These are phyloP conservation scores for Limonium bicolor DNA, from an alignment of 148 eudicot genomes.

Conservation along the genomic window DNA sequence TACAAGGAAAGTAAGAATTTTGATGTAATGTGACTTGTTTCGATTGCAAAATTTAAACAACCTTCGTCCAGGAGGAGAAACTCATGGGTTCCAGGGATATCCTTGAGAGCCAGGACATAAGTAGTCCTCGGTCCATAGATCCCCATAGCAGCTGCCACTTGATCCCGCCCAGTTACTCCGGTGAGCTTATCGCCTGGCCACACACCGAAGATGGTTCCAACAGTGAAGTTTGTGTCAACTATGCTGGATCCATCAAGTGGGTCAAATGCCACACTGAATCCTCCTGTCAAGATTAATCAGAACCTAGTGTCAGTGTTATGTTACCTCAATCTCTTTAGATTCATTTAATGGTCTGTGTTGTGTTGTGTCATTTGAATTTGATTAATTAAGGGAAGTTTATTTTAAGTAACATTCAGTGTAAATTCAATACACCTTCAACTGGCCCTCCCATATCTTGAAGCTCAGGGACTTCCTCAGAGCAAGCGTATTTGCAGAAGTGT, in stretches of 20 bases:
- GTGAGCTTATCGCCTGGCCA: slow-evolving; percentile 99
- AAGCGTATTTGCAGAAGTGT: slow-evolving; percentile 96
- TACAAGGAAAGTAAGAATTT: too few species aligned
- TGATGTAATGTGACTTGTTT: neutral
- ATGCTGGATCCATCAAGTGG: slow-evolving; percentile 99
- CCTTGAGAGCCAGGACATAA: slow-evolving; percentile 89
- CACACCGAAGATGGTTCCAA: slow-evolving; percentile 96
- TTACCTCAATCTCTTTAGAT: too few species aligned
- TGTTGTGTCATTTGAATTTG: neutral
- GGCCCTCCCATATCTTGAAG: slow-evolving; percentile 99
- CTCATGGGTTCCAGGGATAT: slow-evolving; percentile 82
- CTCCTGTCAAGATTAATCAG: slow-evolving; percentile 34
- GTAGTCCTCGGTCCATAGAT: slow-evolving; percentile 95
- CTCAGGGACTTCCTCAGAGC: slow-evolving; percentile 96
- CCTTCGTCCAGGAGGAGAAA: slow-evolving; percentile 99
- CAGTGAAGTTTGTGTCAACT: slow-evolving; percentile 97
- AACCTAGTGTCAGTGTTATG: too few species aligned
- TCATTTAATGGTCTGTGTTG: neutral
- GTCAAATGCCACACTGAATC: slow-evolving; percentile 98
- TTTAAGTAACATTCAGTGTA: neutral
- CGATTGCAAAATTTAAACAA: slow-evolving; percentile 6
- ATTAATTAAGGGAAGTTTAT: neutral
- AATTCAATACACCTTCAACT: slow-evolving; percentile 35
- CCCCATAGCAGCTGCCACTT: slow-evolving; percentile 99
- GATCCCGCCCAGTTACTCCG: slow-evolving; percentile 87